phyloP scores from a whole-genome alignment of 805 yeast species.

The Yarrowia hollandica region DNA sequence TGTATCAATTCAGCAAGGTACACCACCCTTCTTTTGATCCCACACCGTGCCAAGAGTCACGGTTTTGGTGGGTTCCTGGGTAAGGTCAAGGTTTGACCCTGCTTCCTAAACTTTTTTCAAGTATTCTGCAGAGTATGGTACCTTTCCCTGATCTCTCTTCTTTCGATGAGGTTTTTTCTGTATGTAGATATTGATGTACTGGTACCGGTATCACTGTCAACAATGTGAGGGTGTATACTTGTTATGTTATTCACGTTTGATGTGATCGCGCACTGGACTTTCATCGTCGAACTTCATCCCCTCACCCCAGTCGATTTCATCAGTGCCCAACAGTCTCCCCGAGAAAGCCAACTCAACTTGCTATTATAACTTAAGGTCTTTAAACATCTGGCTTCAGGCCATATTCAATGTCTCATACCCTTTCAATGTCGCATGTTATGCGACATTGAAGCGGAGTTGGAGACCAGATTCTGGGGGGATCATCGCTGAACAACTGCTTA shows the following conservation, averaged over 20 bases:
- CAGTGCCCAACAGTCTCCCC: too few species aligned
- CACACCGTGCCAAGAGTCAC: conserved; percentile 5
- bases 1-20: too few species aligned
- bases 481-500: neutral
- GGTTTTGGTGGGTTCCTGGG: conserved; percentile 6
- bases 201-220: too few species aligned
- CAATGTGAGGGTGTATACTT: too few species aligned
- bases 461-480: neutral
- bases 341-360: neutral
- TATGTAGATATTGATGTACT: too few species aligned
- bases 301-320: too few species aligned
- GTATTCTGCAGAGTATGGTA: neutral
- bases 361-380: neutral
- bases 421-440: neutral
- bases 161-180: too few species aligned
- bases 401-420: neutral
- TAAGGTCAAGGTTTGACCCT: conserved; percentile 12
- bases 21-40: too few species aligned
- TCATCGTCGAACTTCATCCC: too few species aligned
- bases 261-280: too few species aligned
- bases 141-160: too few species aligned
- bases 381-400: neutral
- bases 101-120: neutral
- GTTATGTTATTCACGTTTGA: too few species aligned
- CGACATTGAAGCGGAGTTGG: neutral